phyloP scores from a whole-genome alignment of 768 basidiomycete genomes.

The Calvatia gigantea region DNA sequence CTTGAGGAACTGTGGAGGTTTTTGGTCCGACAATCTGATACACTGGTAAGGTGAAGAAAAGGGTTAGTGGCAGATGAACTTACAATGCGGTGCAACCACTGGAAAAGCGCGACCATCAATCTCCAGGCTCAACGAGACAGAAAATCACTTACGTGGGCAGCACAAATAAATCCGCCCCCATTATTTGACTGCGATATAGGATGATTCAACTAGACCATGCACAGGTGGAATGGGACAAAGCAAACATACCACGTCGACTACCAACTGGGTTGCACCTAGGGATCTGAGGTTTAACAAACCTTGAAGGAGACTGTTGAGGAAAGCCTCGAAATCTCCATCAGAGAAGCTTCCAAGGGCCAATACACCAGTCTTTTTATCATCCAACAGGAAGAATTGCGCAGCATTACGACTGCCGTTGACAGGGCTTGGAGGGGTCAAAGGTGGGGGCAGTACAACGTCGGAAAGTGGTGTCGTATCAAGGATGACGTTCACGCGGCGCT shows the following conservation, averaged over 20 bases:
- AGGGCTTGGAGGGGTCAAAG: slow-evolving; percentile 32
- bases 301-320: slow-evolving; percentile 40
- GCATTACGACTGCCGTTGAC: slow-evolving; percentile 45
- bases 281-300: slow-evolving; percentile 49
- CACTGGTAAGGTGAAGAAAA: not conserved
- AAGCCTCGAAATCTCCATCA: slow-evolving; percentile 35
- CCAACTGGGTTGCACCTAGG: slow-evolving; percentile 48
- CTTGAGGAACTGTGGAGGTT: slow-evolving; percentile 49
- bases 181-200: slow-evolving; percentile 37
- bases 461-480: slow-evolving; percentile 43
- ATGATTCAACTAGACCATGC: not conserved
- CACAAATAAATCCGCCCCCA: slow-evolving; percentile 56
- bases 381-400: slow-evolving; percentile 51
- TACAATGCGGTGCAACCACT: slow-evolving; percentile 48
- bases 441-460: slow-evolving; percentile 40
- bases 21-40: slow-evolving; percentile 51
- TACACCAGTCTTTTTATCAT: slow-evolving; percentile 53
- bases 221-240: not conserved
- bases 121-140: not conserved
- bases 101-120: not conserved
- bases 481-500: slow-evolving; percentile 45
- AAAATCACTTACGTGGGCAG: slow-evolving; percentile 46
- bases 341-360: slow-evolving; percentile 60
- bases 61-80: slow-evolving; percentile 14
- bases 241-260: slow-evolving; percentile 51